A percentile compares a stretch with the other conserved stretches of the same genome.
These are phyloP conservation scores for Selaginella tamariscina DNA, from an alignment of 75 land plant genomes.

Conservation along the genomic window DNA sequence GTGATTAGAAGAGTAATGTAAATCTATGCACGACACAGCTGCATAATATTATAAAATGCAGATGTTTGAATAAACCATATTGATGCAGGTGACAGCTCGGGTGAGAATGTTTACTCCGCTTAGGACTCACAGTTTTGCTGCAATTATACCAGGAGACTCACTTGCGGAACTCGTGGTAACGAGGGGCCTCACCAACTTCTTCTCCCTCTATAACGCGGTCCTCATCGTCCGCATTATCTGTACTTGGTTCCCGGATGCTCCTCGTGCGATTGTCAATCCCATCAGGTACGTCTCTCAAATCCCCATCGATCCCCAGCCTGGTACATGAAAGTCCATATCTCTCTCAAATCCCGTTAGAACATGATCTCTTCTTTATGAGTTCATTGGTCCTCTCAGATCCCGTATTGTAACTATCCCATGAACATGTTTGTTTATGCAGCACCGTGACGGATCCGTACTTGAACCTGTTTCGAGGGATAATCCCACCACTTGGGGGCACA, in stretches of 20 bases:
- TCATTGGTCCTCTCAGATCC: no score
- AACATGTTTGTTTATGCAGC: constrained; percentile 32
- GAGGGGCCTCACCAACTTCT: constrained; percentile 65
- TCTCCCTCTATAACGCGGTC: constrained; percentile 76
- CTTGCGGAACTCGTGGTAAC: constrained; percentile 74
- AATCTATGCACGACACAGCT: not conserved
- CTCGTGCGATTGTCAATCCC: constrained; percentile 77
- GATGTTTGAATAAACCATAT: not conserved
- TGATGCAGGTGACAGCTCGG: not conserved
- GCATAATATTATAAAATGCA: not conserved
- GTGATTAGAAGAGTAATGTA: not conserved
- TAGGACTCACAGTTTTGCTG: constrained; percentile 48
- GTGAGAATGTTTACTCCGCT: not conserved
- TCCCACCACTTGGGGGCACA: constrained; percentile 84
- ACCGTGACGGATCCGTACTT: constrained; percentile 90
- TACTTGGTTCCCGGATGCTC: constrained; percentile 95
- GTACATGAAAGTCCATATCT: no score
- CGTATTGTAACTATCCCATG: no score
- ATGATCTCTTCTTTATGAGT: not conserved
- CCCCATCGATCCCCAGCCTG: no score
- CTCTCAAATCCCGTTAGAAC: no score
- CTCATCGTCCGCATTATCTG: constrained; percentile 68
- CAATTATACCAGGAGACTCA: constrained; percentile 80
- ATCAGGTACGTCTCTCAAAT: constrained; percentile 77
- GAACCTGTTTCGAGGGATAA: constrained; percentile 92